Percentiles rank a stretch among this genome's conserved stretches.
Conservation (phyloP, 306 rosid species). For the Oxytropis ochrocephala region DNA sequence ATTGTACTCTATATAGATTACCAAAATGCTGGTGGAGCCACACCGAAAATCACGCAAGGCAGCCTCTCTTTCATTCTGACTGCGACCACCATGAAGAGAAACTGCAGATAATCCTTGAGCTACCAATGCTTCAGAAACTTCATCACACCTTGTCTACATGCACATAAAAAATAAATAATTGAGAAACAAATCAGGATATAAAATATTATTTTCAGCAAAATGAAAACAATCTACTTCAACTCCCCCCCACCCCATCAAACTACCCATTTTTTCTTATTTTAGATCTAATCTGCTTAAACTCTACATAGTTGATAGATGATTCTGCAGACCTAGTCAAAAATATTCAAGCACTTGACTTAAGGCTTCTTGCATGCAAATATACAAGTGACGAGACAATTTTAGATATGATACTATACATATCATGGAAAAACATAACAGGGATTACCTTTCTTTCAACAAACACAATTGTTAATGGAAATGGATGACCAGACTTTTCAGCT, state of each 20-base stretch:
- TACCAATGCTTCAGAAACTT: slow-evolving; percentile 72
- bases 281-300: background rate
- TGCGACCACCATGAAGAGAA: slow-evolving; percentile 89
- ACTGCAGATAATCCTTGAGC: slow-evolving; percentile 85
- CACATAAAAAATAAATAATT: slow-evolving; percentile 10
- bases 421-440: background rate
- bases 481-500: slow-evolving; percentile 62
- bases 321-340: background rate
- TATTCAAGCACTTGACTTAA: background rate
- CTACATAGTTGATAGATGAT: background rate
- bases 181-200: background rate
- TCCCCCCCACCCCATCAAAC: slow-evolving; percentile 2
- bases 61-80: slow-evolving; percentile 80
- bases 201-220: background rate
- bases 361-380: background rate
- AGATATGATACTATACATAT: background rate
- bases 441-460: slow-evolving; percentile 87
- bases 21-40: slow-evolving; percentile 77
- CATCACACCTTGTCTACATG: slow-evolving; percentile 74
- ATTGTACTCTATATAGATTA: slow-evolving; percentile 16
- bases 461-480: slow-evolving; percentile 70
- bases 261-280: background rate
- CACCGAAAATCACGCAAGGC: slow-evolving; percentile 70
- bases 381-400: background rate
- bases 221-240: background rate